Evolutionary conservation across 1,139 yeast species (phyloP).

Genomic region (Pichia sorboxylosa): DNA sequence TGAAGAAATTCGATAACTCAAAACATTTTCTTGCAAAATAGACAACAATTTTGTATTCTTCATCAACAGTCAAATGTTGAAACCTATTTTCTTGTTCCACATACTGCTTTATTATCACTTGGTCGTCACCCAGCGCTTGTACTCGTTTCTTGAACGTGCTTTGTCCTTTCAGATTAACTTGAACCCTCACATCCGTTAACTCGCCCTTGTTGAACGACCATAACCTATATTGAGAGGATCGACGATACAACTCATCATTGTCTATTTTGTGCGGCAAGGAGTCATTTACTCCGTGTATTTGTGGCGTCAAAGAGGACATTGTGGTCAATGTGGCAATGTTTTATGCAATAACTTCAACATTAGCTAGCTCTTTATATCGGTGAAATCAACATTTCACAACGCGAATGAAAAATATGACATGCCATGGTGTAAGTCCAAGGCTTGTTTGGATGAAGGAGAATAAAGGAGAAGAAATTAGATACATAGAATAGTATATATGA

Average conservation of each 20-base stretch:
- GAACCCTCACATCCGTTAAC: constrained; percentile 35
- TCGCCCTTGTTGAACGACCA: constrained; percentile 73
- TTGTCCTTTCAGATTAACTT: constrained; percentile 44
- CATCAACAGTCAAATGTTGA: constrained; percentile 36
- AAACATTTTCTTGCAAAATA: constrained; percentile 65
- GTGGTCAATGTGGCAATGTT: too few relatives aligned
- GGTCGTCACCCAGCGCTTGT: constrained; percentile 6
- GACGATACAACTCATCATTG: constrained; percentile 76
- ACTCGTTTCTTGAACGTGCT: constrained; percentile 29
- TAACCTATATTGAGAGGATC: constrained; percentile 68
- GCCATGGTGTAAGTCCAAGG: too few relatives aligned
- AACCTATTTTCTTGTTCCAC: constrained; percentile 36
- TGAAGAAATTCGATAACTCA: constrained; percentile 43
- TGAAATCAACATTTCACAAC: too few relatives aligned
- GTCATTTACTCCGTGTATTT: constrained; percentile 8
- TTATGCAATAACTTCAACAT: too few relatives aligned
- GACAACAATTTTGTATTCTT: constrained; percentile 55
- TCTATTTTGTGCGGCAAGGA: constrained; percentile 27
- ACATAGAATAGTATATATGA: constrained; percentile 1
- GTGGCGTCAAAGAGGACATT: constrained; percentile 5
- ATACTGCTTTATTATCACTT: constrained; percentile 16
- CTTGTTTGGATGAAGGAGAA: too few relatives aligned
- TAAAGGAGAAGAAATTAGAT: constrained; percentile 1
- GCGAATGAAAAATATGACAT: too few relatives aligned
- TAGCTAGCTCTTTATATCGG: too few relatives aligned